A percentile compares a stretch with the other conserved stretches of the same genome.
These are phyloP conservation scores for Neurospora sp. DNA, from an alignment of 495 filamentous ascomycete genomes.

Conservation along the genomic window DNA sequence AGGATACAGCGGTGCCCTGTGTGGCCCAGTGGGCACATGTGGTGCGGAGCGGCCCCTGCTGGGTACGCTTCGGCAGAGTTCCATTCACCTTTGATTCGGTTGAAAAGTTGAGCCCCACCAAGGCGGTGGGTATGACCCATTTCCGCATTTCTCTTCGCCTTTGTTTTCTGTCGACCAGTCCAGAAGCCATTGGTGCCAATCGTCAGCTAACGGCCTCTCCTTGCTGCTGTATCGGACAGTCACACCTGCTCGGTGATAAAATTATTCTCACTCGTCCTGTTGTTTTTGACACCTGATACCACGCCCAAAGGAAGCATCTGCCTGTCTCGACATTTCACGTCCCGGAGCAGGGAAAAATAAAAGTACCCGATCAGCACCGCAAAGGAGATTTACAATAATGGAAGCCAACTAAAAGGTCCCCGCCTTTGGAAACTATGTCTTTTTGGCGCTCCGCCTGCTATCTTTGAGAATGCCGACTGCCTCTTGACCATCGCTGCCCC, in stretches of 20 bases:
- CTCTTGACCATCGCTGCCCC: constrained; percentile 13
- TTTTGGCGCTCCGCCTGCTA: constrained; percentile 17
- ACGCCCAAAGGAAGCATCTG: not conserved
- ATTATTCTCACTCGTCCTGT: not conserved
- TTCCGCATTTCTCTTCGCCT: not conserved
- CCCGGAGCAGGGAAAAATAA: not conserved
- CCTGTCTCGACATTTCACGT: not conserved
- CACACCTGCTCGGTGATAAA: not conserved
- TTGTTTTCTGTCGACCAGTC: not conserved
- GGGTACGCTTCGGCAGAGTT: not conserved
- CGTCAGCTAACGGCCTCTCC: not conserved
- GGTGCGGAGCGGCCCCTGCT: not conserved
- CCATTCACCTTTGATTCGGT: not conserved
- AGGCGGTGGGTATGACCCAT: not conserved
- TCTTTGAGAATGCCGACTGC: constrained; percentile 22
- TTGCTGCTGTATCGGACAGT: not conserved
- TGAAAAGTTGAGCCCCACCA: not conserved
- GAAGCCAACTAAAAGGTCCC: constrained; percentile 6
- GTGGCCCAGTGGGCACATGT: not conserved
- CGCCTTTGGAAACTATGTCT: constrained; percentile 15
- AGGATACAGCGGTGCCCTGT: not conserved
- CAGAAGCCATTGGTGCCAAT: not conserved
- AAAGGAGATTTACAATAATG: constrained; percentile 6
- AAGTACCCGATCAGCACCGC: constrained; percentile 8
- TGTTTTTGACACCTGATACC: not conserved